A percentile compares a stretch with the other conserved stretches of the same genome.
phyloP scores from a whole-genome alignment of 306 rosid species.

The Vicia sativa region DNA sequence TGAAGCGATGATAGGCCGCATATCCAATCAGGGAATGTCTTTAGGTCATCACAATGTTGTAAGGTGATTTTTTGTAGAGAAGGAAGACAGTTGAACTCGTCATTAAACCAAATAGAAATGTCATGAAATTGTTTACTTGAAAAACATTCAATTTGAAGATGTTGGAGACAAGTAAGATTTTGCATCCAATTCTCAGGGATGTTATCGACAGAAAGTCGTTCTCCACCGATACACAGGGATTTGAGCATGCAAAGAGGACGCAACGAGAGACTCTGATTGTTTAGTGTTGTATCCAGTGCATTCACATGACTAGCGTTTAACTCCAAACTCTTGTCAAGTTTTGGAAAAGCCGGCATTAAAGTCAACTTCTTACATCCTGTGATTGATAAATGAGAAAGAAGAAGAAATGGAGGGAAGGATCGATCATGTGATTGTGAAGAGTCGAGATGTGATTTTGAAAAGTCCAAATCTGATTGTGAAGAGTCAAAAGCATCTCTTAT shows the following conservation, averaged over 20 bases:
- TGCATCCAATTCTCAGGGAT: not conserved
- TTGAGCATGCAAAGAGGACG: not conserved
- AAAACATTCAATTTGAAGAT: not conserved
- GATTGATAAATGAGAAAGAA: not conserved
- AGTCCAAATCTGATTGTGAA: not conserved
- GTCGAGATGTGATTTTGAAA: no score
- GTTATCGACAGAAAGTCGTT: not conserved
- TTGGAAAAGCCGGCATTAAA: constrained; percentile 28
- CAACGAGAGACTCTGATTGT: not conserved
- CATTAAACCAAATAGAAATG: not conserved
- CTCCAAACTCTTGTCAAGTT: not conserved
- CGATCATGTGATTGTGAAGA: not conserved
- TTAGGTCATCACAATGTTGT: not conserved
- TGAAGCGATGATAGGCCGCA: not conserved
- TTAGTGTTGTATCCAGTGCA: constrained; percentile 3
- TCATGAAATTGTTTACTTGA: not conserved
- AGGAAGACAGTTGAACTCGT: not conserved
- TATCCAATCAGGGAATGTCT: constrained; percentile 1
- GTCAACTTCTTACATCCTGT: fast-evolving
- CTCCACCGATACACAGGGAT: not conserved
- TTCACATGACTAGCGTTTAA: not conserved
- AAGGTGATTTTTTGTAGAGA: not conserved
- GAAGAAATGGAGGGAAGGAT: not conserved
- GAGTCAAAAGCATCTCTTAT: not conserved
- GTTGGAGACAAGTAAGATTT: constrained; percentile 3